Conservation (phyloP, 352 stramenopile species). For the Globisporangium radiosum region DNA sequence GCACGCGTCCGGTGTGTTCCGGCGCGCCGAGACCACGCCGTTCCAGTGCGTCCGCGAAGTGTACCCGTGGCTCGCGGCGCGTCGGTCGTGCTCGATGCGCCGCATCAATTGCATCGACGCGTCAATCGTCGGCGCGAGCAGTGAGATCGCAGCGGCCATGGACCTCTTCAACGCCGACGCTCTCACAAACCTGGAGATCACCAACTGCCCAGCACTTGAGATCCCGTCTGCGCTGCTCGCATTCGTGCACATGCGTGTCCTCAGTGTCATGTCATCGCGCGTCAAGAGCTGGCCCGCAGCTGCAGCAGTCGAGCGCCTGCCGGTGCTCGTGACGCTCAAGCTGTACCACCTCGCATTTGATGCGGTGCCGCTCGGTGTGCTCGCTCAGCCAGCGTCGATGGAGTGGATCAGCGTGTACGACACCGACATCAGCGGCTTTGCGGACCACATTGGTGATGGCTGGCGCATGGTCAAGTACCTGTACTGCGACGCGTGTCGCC, state of each 20-base stretch:
- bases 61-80: slow-evolving; percentile 9
- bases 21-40: neutral
- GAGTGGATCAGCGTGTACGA: slow-evolving; percentile 8
- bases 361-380: slow-evolving; percentile 1
- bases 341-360: slow-evolving; percentile 3
- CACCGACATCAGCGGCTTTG: slow-evolving; percentile 1
- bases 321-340: slow-evolving; percentile 5
- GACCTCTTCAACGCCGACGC: slow-evolving; percentile 4
- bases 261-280: neutral
- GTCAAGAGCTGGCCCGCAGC: neutral
- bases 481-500: slow-evolving; percentile 5
- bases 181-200: slow-evolving; percentile 6
- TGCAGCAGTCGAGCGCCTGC: slow-evolving; percentile 1
- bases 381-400: slow-evolving; percentile 1
- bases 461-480: slow-evolving; percentile 10
- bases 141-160: slow-evolving; percentile 1
- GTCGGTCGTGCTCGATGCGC: slow-evolving; percentile 8
- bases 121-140: slow-evolving; percentile 6
- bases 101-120: slow-evolving; percentile 8
- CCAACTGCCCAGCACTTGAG: slow-evolving; percentile 1
- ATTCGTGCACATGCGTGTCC: slow-evolving; percentile 1
- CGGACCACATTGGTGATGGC: neutral
- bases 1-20: slow-evolving; percentile 3
- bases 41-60: slow-evolving; percentile 6
- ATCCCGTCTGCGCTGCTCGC: slow-evolving; percentile 4